Evolutionary conservation across 2,329 filamentous ascomycete species (phyloP).

Genomic region (Colletotrichum lentis): DNA sequence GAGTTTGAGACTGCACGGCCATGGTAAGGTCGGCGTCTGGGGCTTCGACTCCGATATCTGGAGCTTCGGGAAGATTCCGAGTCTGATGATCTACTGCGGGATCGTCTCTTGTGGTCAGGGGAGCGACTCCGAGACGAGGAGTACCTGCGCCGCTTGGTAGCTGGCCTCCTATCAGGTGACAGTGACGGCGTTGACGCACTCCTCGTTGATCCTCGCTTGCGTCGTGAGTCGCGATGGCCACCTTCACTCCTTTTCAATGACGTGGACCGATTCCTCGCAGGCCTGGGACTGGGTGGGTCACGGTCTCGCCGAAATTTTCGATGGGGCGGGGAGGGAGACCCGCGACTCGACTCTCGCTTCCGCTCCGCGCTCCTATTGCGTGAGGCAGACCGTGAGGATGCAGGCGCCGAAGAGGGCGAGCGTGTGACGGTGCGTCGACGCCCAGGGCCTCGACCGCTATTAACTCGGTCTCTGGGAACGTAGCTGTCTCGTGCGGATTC

Average conservation of each 20-base stretch:
- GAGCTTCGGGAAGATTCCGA: constrained; percentile 53
- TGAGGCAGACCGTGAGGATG: constrained; percentile 47
- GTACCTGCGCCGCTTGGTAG: constrained; percentile 60
- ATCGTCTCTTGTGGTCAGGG: constrained; percentile 49
- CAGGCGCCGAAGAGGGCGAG: constrained; percentile 48
- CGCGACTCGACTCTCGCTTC: constrained; percentile 45
- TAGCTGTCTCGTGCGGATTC: constrained; percentile 59
- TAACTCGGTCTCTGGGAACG: constrained; percentile 58
- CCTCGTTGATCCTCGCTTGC: constrained; percentile 40
- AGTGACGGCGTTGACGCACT: constrained; percentile 46
- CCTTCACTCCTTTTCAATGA: constrained; percentile 47
- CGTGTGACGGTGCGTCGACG: constrained; percentile 50
- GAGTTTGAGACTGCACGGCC: constrained; percentile 32
- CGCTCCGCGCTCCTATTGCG: constrained; percentile 44
- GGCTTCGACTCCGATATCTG: constrained; percentile 50
- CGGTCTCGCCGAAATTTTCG: constrained; percentile 47
- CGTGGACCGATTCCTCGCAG: constrained; percentile 52
- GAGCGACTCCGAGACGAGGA: constrained; percentile 60
- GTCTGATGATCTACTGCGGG: constrained; percentile 45
- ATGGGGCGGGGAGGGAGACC: constrained; percentile 47
- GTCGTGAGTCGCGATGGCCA: constrained; percentile 38
- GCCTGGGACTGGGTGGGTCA: constrained; percentile 44
- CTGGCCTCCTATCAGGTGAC: constrained; percentile 51
- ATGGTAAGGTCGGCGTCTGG: constrained; percentile 42
- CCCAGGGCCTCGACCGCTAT: constrained; percentile 51